Percentiles rank a stretch among this genome's conserved stretches.
These are phyloP conservation scores for Caloboletus firmus DNA, from an alignment of 1,284 basidiomycete genomes.

Conservation along the genomic window DNA sequence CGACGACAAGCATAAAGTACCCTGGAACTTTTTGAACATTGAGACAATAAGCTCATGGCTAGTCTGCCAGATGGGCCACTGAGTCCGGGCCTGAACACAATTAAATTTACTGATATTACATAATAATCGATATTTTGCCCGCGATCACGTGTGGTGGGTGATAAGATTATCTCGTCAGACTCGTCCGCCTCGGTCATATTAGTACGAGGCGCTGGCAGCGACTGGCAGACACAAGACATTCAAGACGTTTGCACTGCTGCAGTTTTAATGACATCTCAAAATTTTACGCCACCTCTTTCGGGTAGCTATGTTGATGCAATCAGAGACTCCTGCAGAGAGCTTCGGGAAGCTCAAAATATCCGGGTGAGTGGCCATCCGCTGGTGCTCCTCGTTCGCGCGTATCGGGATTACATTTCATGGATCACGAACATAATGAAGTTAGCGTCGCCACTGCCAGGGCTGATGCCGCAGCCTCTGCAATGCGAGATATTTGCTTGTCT, in stretches of 20 bases:
- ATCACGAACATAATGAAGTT: background rate
- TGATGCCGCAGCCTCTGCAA: background rate
- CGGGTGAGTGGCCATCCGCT: slow-evolving; percentile 34
- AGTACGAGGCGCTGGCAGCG: background rate
- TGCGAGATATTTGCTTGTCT: background rate
- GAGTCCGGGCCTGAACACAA: background rate
- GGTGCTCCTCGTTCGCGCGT: background rate
- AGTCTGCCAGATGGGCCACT: background rate
- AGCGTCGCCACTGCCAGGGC: background rate
- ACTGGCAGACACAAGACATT: background rate
- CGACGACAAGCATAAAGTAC: background rate
- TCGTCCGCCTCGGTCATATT: too few relatives aligned
- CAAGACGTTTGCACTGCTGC: background rate
- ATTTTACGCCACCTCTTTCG: slow-evolving; percentile 39
- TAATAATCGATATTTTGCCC: background rate
- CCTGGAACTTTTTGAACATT: slow-evolving; percentile 12
- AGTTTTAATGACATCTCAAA: slow-evolving; percentile 15
- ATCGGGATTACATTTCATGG: slow-evolving; percentile 4
- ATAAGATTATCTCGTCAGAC: slow-evolving; percentile 12
- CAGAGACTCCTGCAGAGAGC: slow-evolving; percentile 47
- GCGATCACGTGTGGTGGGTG: slow-evolving; percentile 27
- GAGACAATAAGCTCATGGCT: slow-evolving; percentile 18
- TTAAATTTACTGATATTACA: too few relatives aligned
- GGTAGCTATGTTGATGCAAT: slow-evolving; percentile 51
- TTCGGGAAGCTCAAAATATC: slow-evolving; percentile 47